phyloP scores from a whole-genome alignment of 164 flowering plant species.

The Liquidambar formosana region DNA sequence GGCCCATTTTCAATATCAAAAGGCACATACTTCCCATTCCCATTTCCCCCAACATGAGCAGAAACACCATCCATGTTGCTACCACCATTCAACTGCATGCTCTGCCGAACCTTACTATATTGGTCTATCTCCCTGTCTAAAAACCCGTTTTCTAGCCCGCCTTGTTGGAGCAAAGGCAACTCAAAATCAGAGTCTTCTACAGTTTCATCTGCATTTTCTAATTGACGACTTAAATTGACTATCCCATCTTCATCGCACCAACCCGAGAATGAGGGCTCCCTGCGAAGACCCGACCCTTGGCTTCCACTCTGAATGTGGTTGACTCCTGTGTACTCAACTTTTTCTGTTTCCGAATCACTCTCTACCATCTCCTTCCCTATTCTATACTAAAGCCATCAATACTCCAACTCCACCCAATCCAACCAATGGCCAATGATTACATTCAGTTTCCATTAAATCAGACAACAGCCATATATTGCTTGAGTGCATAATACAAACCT shows the following conservation, averaged over 20 bases:
- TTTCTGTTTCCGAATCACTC: conserved; percentile 28
- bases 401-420: conserved; percentile 3
- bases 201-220: conserved; percentile 21
- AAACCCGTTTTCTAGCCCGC: conserved; percentile 19
- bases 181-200: conserved; percentile 53
- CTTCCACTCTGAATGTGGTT: conserved; percentile 12
- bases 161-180: conserved; percentile 39
- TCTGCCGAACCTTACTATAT: conserved; percentile 22
- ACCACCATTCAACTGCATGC: conserved; percentile 40
- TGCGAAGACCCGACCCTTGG: conserved; percentile 27
- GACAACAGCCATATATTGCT: neutral
- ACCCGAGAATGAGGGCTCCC: conserved; percentile 66
- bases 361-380: conserved; percentile 50
- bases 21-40: conserved; percentile 44
- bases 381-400: conserved; percentile 25
- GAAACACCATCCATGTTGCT: conserved; percentile 26
- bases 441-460: neutral
- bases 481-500: neutral
- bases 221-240: conserved; percentile 16
- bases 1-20: conserved; percentile 61
- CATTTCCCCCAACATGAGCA: conserved; percentile 27
- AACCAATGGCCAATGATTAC: conserved; percentile 10
- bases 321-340: conserved; percentile 18
- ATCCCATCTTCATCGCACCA: conserved; percentile 58
- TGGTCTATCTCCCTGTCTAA: conserved; percentile 25